Base-by-base conservation (phyloP, 257 asterid species). In the Solanum raphanifolium region DNA sequence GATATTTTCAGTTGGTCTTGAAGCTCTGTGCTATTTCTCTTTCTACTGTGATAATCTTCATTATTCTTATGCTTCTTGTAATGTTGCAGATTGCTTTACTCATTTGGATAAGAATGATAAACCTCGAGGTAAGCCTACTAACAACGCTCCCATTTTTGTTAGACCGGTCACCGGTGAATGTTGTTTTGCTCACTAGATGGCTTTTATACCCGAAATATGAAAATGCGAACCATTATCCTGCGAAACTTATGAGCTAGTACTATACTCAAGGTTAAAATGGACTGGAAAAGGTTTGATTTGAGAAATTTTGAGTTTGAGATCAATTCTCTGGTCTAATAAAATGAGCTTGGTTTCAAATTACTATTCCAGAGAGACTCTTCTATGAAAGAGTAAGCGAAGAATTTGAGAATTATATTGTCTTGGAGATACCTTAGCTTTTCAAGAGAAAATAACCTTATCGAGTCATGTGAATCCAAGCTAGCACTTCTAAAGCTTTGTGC, bases 41-140 rank as follows among this genome's bases (percentile, higher is more conserved):
- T 82, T 48, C 12, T 31, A 82, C 20, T 10, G 3, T 18, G 69
- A 18, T 1, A 48, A 41, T 82, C 43, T 16, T 82, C 88, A 78
- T 25, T 83, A 71, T 88, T 35, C 86, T 75, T 55, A 86, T 38
- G 20, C 20, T 82, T 79, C 71, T 86, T 87, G 68, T 75, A 60
- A 65, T 62, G 16, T 89, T 89, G 94, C 95, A 96, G 98, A 93
- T 90, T 96, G 99, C 95, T 95, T 60, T 90, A 86, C 97, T 68
- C 98, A 95, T 90, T 81, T 93, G 92, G 91, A 94, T 86, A 91
- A 88, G 90, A 92, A 91, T 71, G 93, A 90, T 11, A 88, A 91
- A 6, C 86, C 43, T 29, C 90, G 72, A 89, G 93, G 98, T 95
- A 91, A 36, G 90, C 58, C 55, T 72, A 27, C 65, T 81, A 83